phyloP scores from a whole-genome alignment of 2,329 filamentous ascomycete genomes.

The Cladophialophora immunda region DNA sequence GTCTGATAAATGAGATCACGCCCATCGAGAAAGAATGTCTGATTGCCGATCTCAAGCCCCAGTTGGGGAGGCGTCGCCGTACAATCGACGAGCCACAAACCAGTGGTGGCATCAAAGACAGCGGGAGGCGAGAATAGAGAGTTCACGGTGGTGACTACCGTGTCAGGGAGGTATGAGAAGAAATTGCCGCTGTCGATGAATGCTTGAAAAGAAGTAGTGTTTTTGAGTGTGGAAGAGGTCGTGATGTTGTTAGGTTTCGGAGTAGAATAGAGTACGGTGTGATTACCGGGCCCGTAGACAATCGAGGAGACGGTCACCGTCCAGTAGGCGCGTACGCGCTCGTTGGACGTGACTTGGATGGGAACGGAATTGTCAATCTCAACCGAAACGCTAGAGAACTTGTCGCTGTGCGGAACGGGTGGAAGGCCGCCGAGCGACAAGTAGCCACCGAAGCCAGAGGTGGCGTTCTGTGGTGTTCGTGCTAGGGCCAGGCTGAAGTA shows the following conservation, averaged over 20 bases:
- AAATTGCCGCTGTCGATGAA: conserved; percentile 43
- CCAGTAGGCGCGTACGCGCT: conserved; percentile 20
- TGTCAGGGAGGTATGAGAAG: conserved; percentile 51
- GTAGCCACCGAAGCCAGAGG: conserved; percentile 56
- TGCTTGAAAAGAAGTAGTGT: conserved; percentile 16
- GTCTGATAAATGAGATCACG: conserved; percentile 46
- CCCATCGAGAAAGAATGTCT: conserved; percentile 45
- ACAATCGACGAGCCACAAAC: conserved; percentile 53
- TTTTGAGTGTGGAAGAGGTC: conserved; percentile 13
- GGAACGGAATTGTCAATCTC: conserved; percentile 37
- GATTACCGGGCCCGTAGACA: conserved; percentile 14
- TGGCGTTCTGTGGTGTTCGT: conserved; percentile 47
- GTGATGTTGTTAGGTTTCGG: conserved; percentile 8
- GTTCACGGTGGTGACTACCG: conserved; percentile 50
- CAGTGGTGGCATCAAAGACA: conserved; percentile 43
- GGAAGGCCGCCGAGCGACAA: conserved; percentile 57
- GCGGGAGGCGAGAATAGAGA: conserved; percentile 55
- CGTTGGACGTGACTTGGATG: conserved; percentile 14
- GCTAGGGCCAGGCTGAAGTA: conserved; percentile 49
- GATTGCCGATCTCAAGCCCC: conserved; percentile 51
- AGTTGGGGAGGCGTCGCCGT: conserved; percentile 51
- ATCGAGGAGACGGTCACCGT: conserved; percentile 7
- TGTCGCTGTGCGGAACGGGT: conserved; percentile 44
- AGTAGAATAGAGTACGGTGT: background rate
- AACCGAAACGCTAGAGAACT: conserved; percentile 50